Evolutionary conservation across 768 basidiomycete genomes (phyloP).

Genomic region (Tubosaeta sp.): DNA sequence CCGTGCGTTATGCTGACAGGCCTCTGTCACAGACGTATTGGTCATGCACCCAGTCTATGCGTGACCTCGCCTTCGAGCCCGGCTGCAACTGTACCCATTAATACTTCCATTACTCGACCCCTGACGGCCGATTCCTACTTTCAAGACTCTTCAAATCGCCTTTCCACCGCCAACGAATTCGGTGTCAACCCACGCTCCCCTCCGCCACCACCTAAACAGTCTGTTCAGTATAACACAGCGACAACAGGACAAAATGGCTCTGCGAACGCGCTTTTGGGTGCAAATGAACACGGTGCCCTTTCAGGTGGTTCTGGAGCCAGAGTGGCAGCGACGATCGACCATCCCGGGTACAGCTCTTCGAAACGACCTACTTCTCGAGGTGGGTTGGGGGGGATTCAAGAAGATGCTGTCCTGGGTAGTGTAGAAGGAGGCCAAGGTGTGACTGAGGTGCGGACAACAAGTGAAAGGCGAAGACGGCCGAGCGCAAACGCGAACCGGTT

Average conservation of each 20-base stretch:
- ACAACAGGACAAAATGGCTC: slow-evolving; percentile 22
- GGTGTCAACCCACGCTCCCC: slow-evolving; percentile 4
- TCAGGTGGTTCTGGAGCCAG: slow-evolving; percentile 6
- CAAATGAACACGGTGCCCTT: slow-evolving; percentile 22
- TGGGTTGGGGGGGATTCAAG: slow-evolving; percentile 24
- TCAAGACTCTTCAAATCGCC: slow-evolving; percentile 5
- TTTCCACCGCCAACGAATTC: slow-evolving; percentile 10
- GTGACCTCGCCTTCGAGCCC: slow-evolving; percentile 24
- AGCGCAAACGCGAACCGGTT: slow-evolving; percentile 34
- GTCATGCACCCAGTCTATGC: slow-evolving; percentile 40
- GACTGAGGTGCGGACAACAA: slow-evolving; percentile 5
- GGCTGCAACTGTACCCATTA: slow-evolving; percentile 29
- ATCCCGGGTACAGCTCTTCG: slow-evolving; percentile 24
- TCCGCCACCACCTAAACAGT: slow-evolving; percentile 12
- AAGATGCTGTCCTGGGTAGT: slow-evolving; percentile 7
- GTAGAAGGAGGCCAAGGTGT: slow-evolving; percentile 3
- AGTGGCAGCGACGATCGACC: slow-evolving; percentile 21
- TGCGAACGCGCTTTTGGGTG: slow-evolving; percentile 9
- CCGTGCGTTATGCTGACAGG: neutral
- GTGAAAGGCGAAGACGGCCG: slow-evolving; percentile 28
- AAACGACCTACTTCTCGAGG: slow-evolving; percentile 13
- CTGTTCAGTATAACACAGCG: slow-evolving; percentile 28
- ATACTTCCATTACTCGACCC: slow-evolving; percentile 20
- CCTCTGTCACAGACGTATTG: slow-evolving; percentile 41
- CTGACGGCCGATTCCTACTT: slow-evolving; percentile 18